Evolutionary conservation across 306 rosid species (phyloP).

Genomic region (Arachis hypogaea): DNA sequence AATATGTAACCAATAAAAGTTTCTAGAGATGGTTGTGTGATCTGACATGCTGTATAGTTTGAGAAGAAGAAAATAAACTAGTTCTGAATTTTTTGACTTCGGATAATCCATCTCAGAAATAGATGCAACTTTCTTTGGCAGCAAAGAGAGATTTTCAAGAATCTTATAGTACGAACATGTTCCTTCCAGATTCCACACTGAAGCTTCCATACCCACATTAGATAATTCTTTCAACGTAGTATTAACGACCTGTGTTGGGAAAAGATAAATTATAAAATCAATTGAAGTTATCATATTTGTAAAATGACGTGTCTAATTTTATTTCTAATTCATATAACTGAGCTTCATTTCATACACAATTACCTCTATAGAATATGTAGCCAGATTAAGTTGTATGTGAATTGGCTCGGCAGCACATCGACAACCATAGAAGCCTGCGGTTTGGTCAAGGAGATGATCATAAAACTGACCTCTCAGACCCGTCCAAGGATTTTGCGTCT

Average conservation of each 20-base stretch:
- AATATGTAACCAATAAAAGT: conserved; percentile 90
- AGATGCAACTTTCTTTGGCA: conserved; percentile 66
- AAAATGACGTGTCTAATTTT: conserved; percentile 12
- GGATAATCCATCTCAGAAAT: conserved; percentile 84
- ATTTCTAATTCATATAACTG: conserved; percentile 13
- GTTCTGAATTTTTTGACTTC: conserved; percentile 67
- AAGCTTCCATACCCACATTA: conserved; percentile 72
- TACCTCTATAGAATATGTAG: conserved; percentile 77
- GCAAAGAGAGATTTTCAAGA: conserved; percentile 57
- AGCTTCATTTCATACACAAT: conserved; percentile 28
- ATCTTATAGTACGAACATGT: conserved; percentile 68
- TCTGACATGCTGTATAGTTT: conserved; percentile 74
- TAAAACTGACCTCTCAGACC: conserved; percentile 97
- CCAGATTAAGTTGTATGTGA: conserved; percentile 89
- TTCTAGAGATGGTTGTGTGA: conserved; percentile 67
- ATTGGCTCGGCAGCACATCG: conserved; percentile 88
- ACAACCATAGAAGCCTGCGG: conserved; percentile 95
- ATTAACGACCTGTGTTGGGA: conserved; percentile 74
- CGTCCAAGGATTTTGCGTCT: conserved; percentile 97
- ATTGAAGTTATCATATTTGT: not conserved
- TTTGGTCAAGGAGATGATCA: conserved; percentile 94
- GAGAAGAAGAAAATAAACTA: conserved; percentile 90
- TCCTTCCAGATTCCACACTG: conserved; percentile 95
- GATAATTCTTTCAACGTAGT: conserved; percentile 74
- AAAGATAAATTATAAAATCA: conserved; percentile 37